Percentiles rank a stretch among this genome's conserved stretches.
phyloP scores from a whole-genome alignment of 2,329 filamentous ascomycete species.

The Aureobasidium sp. region DNA sequence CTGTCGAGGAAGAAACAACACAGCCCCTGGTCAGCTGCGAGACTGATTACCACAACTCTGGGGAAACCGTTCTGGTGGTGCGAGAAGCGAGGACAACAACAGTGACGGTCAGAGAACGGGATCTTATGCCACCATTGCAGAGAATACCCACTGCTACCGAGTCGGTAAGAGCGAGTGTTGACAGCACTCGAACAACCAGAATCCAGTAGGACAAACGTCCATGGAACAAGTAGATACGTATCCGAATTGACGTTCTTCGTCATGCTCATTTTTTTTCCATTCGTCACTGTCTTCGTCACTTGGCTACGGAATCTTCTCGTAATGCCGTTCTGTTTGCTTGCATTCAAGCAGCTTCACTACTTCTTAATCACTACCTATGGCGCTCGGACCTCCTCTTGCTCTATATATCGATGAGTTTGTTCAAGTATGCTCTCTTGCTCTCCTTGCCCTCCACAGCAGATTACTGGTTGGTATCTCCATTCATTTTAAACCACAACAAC shows the following conservation, averaged over 20 bases:
- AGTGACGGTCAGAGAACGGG: slow-evolving; percentile 3
- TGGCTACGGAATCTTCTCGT: background rate
- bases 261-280: background rate
- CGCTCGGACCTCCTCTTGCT: background rate
- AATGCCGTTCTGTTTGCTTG: background rate
- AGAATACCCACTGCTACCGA: slow-evolving; percentile 3
- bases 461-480: background rate
- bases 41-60: slow-evolving; percentile 71
- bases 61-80: slow-evolving; percentile 69
- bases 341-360: background rate
- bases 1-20: slow-evolving; percentile 20
- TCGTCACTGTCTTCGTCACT: background rate
- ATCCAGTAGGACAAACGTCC: background rate
- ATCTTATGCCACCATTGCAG: background rate
- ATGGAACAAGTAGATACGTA: background rate
- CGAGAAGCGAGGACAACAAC: slow-evolving; percentile 43
- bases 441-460: background rate
- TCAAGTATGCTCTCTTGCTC: background rate
- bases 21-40: slow-evolving; percentile 53
- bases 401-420: background rate
- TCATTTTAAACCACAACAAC: too few relatives aligned
- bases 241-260: background rate
- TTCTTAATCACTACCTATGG: background rate
- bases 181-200: background rate
- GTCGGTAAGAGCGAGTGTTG: slow-evolving; percentile 6